Base-by-base conservation (phyloP, 2,329 filamentous ascomycete genomes). In the Sarocladium strictum region DNA sequence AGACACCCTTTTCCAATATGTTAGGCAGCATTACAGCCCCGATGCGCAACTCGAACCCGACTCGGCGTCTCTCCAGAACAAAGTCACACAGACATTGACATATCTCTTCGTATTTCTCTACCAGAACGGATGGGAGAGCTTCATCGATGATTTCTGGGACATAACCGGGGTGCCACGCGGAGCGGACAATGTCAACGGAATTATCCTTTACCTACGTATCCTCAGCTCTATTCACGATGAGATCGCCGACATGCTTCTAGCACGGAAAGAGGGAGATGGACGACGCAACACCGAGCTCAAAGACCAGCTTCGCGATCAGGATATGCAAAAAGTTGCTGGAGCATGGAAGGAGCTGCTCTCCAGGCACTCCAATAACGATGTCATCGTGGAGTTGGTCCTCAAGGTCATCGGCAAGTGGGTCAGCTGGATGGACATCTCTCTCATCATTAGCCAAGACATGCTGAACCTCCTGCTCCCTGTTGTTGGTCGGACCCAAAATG, bases 401-500 rank as follows among this genome's bases (percentile, higher is more conserved):
- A 90, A 87, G 71, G 87, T 91, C n/a, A 84, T 99, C 60, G 91
- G 90, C 35, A 94, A 93, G 69, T 99, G 94, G 93, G 91, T 96
- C 57, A 95, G 91, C 79, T 99, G 94, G 94, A 96, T 95, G 65
- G 94, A 97, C 66, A 97, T 99, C 63, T 89, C 88, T 52, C 77
- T 99, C 55, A 85, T 99, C 43, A 90, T 99, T 63, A 96, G 95
- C 69, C 84, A 92, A 66, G 83, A 86, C 54, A 94, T 96, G 80
- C 83, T 97, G 64, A 85, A 81, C 65, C 80, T 91, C 50, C 79
- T 99, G 56, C 86, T 97, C 64, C 88, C 94, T 60, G 83, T 97
- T 59, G 87, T 96, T 55, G 90, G 89, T n/a, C 87, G 86, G 69
- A 80, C 84, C 67, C 66, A 78, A 59, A 71, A 78, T 63, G 72